Percentiles rank a stretch among this genome's conserved stretches.
These are phyloP conservation scores for Galeopsis tetrahit DNA, from an alignment of 257 asterid species.

Conservation along the genomic window DNA sequence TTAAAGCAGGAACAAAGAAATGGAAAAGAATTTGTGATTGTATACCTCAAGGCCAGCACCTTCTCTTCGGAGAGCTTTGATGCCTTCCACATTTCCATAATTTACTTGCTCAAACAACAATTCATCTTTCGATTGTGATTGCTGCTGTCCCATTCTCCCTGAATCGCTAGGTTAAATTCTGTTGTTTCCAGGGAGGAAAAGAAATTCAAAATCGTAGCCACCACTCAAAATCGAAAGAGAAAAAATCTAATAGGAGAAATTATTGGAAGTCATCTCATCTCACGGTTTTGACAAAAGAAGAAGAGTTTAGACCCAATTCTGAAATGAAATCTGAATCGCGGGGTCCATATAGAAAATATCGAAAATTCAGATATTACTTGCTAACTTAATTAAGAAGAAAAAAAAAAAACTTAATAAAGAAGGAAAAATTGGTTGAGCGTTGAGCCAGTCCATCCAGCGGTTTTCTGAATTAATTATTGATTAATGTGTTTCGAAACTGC, in stretches of 20 bases:
- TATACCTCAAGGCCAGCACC: constrained; percentile 98
- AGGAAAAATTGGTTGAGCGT: constrained; percentile 34
- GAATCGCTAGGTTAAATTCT: constrained; percentile 8
- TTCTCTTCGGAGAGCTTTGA: constrained; percentile 77
- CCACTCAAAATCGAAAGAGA: not conserved
- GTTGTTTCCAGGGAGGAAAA: not conserved
- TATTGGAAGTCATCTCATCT: not conserved
- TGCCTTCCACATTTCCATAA: constrained; percentile 71
- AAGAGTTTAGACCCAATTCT: not conserved
- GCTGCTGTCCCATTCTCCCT: constrained; percentile 75
- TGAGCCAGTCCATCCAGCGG: not conserved
- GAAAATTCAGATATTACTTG: constrained; percentile 29
- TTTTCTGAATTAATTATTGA: no score
- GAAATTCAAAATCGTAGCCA: constrained; percentile 20
- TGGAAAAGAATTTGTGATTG: not conserved
- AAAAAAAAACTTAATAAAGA: constrained; percentile 35
- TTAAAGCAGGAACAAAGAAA: not conserved
- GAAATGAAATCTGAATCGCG: constrained; percentile 18
- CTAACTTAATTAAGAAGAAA: not conserved
- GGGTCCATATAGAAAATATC: constrained; percentile 29
- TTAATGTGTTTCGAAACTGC: no score
- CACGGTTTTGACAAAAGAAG: not conserved
- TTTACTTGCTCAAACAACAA: constrained; percentile 78
- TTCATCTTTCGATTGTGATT: constrained; percentile 89
- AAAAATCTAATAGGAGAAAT: constrained; percentile 4